A percentile compares a stretch with the other conserved stretches of the same genome.
Evolutionary conservation across 2,329 filamentous ascomycete genomes (phyloP).

Genomic region (Hortaea sp.): DNA sequence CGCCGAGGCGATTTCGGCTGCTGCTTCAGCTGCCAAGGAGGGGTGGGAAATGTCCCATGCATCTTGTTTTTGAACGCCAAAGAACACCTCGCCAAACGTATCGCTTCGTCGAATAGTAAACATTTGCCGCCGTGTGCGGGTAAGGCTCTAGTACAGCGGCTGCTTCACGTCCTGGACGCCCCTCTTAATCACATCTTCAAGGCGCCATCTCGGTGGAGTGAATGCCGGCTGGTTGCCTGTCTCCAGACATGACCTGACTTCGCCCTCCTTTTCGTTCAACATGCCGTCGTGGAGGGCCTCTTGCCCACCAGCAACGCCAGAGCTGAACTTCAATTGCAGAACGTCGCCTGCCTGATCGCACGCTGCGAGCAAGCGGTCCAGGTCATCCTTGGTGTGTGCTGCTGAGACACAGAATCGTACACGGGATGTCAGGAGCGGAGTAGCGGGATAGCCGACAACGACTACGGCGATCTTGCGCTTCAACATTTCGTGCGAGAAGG

Average conservation of each 20-base stretch:
- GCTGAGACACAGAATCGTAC: slow-evolving; percentile 93
- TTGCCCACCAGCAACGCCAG: slow-evolving; percentile 80
- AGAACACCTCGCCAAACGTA: not conserved
- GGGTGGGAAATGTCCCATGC: too few species aligned
- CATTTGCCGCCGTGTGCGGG: not conserved
- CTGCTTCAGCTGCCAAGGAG: too few species aligned
- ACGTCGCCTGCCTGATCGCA: slow-evolving; percentile 90
- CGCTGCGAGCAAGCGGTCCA: slow-evolving; percentile 78
- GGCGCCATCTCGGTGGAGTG: slow-evolving; percentile 64
- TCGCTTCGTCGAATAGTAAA: not conserved
- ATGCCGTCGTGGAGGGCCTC: slow-evolving; percentile 64
- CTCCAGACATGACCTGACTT: slow-evolving; percentile 45
- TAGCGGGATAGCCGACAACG: slow-evolving; percentile 93
- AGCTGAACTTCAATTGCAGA: slow-evolving; percentile 94
- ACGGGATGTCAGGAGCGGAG: slow-evolving; percentile 85
- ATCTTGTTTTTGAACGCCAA: not conserved
- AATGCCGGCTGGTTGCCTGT: slow-evolving; percentile 40
- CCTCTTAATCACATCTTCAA: slow-evolving; percentile 62
- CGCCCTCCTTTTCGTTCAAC: slow-evolving; percentile 60
- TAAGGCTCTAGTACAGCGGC: slow-evolving; percentile 38
- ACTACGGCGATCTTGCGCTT: slow-evolving; percentile 96
- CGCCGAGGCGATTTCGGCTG: too few species aligned
- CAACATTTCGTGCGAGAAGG: slow-evolving; percentile 97
- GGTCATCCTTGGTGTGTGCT: slow-evolving; percentile 95
- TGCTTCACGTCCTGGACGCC: slow-evolving; percentile 68